Evolutionary conservation across 2,329 filamentous ascomycete species (phyloP).

Genomic region (Nigrograna mackinnonii): DNA sequence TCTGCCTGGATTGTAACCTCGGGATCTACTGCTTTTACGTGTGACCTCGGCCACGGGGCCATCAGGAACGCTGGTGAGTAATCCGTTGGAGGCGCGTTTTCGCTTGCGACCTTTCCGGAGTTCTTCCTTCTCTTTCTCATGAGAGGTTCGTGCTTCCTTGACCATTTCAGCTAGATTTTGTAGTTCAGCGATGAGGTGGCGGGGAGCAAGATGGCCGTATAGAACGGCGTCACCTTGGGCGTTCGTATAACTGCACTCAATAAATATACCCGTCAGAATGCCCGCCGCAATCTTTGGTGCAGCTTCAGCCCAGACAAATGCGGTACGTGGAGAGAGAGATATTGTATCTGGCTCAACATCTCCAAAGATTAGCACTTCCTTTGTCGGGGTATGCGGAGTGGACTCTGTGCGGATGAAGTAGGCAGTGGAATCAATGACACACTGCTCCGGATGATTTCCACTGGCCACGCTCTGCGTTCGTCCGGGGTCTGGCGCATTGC

Average conservation of each 20-base stretch:
- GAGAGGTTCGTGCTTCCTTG: constrained; percentile 47
- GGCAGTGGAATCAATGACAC: constrained; percentile 85
- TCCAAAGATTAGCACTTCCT: constrained; percentile 88
- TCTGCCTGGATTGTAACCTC: constrained; percentile 1
- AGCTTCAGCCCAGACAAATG: constrained; percentile 84
- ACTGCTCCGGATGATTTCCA: constrained; percentile 45
- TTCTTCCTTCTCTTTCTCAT: constrained; percentile 35
- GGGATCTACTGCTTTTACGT: constrained; percentile 18
- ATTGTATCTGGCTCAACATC: constrained; percentile 93
- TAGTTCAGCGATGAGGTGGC: constrained; percentile 81
- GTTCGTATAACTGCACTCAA: constrained; percentile 94
- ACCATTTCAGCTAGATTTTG: constrained; percentile 72
- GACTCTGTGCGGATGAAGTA: constrained; percentile 84
- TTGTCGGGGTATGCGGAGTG: constrained; percentile 31
- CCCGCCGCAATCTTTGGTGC: constrained; percentile 80
- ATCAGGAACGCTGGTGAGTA: constrained; percentile 13
- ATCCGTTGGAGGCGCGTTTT: constrained; percentile 58
- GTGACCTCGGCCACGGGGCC: constrained; percentile 4
- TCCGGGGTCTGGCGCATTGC: constrained; percentile 16
- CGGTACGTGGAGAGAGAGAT: constrained; percentile 79
- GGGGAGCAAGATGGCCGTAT: constrained; percentile 86
- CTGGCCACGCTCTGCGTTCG: constrained; percentile 17
- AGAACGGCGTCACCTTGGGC: constrained; percentile 74
- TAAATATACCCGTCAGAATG: constrained; percentile 79
- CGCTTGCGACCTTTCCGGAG: constrained; percentile 59